Conservation (phyloP, 2,329 filamentous ascomycete species). For the Xylaria sp. region DNA sequence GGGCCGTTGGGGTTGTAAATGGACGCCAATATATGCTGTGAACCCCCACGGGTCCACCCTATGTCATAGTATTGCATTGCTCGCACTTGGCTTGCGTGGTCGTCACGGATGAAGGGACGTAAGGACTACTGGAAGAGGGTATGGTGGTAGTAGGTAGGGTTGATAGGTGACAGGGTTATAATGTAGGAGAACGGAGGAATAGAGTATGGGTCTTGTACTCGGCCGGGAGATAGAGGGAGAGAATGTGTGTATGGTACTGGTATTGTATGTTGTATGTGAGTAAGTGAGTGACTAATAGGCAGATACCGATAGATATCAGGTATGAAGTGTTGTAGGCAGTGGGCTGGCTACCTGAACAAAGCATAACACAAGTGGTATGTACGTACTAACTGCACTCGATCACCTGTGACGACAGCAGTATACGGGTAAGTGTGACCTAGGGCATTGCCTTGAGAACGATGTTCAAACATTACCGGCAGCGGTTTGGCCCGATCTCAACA, state of each 20-base stretch:
- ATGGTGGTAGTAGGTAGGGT: background rate
- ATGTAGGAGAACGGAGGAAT: background rate
- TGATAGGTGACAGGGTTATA: constrained; percentile 12
- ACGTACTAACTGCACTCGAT: background rate
- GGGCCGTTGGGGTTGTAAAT: constrained; percentile 39
- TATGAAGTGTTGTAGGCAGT: background rate
- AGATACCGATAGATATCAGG: background rate
- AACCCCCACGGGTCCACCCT: constrained; percentile 48
- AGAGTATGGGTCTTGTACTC: no score
- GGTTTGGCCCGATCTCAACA: constrained; percentile 10
- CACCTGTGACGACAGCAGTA: background rate
- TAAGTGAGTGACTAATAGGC: background rate
- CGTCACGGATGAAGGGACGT: constrained; percentile 31
- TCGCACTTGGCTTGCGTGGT: constrained; percentile 34
- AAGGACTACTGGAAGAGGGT: background rate
- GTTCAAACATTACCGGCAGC: background rate
- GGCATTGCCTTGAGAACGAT: background rate
- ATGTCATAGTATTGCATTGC: constrained; percentile 37
- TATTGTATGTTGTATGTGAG: background rate
- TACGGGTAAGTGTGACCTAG: background rate
- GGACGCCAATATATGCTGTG: constrained; percentile 44
- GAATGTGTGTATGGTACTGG: background rate
- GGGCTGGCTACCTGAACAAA: background rate
- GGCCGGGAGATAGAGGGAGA: background rate
- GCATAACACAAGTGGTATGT: no score